A percentile compares a stretch with the other conserved stretches of the same genome.
phyloP scores from a whole-genome alignment of 2,329 filamentous ascomycete genomes.

The Xylariaceae sp. region DNA sequence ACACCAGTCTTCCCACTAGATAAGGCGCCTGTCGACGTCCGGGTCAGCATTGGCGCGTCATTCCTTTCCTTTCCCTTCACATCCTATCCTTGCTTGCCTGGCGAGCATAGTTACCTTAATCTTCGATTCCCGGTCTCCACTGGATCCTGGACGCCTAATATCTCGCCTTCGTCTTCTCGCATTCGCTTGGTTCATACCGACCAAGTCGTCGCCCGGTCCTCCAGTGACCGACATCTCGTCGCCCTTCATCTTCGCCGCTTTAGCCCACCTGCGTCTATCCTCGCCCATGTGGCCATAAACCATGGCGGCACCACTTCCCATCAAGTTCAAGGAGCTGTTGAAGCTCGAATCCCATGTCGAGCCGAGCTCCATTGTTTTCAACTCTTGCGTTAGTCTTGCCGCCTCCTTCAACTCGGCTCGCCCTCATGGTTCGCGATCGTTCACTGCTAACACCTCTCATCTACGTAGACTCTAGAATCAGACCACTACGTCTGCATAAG shows the following conservation, averaged over 20 bases:
- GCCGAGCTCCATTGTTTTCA: constrained; percentile 65
- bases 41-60: constrained; percentile 18
- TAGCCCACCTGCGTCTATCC: constrained; percentile 13
- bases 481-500: constrained; percentile 94
- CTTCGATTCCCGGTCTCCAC: constrained; percentile 19
- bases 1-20: neutral
- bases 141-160: constrained; percentile 21
- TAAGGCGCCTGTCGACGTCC: constrained; percentile 6
- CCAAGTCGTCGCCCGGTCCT: constrained; percentile 1
- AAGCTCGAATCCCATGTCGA: constrained; percentile 53
- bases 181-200: neutral
- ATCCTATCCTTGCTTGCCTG: constrained; percentile 4
- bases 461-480: constrained; percentile 86
- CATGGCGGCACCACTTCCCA: constrained; percentile 67
- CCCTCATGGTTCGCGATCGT: constrained; percentile 3
- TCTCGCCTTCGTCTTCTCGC: constrained; percentile 18
- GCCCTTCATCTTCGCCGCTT: constrained; percentile 4
- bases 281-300: constrained; percentile 31
- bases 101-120: constrained; percentile 19
- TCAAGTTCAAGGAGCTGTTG: constrained; percentile 89
- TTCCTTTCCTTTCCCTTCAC: constrained; percentile 17
- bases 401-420: neutral
- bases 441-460: constrained; percentile 18
- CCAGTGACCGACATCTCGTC: constrained; percentile 1
- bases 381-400: constrained; percentile 61